Evolutionary conservation across 306 rosid genomes (phyloP), one percentile per base, ranked within the genome.

Genomic region (Cucumis hystrix): DNA sequence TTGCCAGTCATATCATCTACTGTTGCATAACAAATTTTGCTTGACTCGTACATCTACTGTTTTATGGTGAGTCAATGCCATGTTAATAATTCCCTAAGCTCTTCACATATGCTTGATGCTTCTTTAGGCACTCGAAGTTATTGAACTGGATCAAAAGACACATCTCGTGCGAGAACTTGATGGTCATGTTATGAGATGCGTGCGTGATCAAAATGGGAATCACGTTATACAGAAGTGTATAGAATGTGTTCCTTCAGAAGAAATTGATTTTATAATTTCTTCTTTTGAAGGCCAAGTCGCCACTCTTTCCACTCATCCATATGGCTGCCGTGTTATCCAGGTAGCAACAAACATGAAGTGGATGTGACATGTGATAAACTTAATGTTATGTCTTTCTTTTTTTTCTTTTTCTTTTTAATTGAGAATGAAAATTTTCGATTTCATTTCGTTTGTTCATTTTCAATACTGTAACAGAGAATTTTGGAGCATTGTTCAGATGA

Each of bases 281-380:
- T 83, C 92, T 81, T 85, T 90, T 74, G 76, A 12, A 78, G 89
- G 85, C 47, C 87, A 85, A 33, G 96, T 88, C 63, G 73, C 81
- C 10, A 59, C 79, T 39, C 90, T 88, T 82, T 86, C 92, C 72
- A 86, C 82, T 49, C 96, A 90, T 85, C 92, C 92, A 15, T 90
- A 90, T 80, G 92, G 96, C 60, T 90, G 91, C 79, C 92, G 96
- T 60, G 96, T 88, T 76, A 83, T 90, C 77, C 95, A 86, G 92
- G 95, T 90, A 83, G 64, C 60, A 43, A 33, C 41, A 35, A 35
- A 57, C n/a, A 61, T 21, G 75, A 57, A 73, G 39, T 62, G 41
- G 55, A 41, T 37, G 33, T 67, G 81, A 21, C 33, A 49, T 28
- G 60, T 40, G 45, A 77, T 67, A n/a, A 37, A 64, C 80, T 62